Conservation (phyloP, 805 yeast genomes). For the Jamesozyma jinghongensis region DNA sequence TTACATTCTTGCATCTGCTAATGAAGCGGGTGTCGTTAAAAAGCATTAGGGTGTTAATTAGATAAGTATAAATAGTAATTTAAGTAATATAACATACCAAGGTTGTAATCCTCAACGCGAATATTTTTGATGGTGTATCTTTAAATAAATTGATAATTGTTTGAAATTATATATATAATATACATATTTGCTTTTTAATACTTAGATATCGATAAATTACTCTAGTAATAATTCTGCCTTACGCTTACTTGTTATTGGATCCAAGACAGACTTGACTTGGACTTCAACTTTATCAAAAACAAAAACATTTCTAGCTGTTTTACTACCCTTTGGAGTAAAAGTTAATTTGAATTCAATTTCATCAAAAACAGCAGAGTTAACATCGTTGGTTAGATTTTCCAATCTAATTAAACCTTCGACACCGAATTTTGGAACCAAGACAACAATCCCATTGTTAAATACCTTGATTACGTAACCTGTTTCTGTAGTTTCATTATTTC, state of each 20-base stretch:
- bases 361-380: conserved; percentile 52
- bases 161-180: neutral
- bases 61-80: neutral
- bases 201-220: conserved; percentile 18
- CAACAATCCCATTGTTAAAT: conserved; percentile 89
- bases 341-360: conserved; percentile 69
- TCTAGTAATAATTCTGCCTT: conserved; percentile 67
- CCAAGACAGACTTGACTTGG: conserved; percentile 70
- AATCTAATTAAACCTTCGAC: conserved; percentile 86
- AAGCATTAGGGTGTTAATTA: conserved; percentile 42
- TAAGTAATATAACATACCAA: no score
- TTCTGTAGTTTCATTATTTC: conserved; percentile 66
- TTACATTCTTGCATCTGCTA: conserved; percentile 71
- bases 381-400: conserved; percentile 61
- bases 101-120: no score
- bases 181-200: neutral
- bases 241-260: conserved; percentile 85
- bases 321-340: conserved; percentile 40
- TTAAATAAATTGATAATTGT: neutral
- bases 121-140: no score
- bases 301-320: conserved; percentile 41
- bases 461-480: conserved; percentile 90
- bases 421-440: conserved; percentile 90
- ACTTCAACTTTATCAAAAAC: conserved; percentile 85
- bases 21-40: conserved; percentile 82